These are phyloP conservation scores for Alloteropsis semialata DNA, from an alignment of 176 grass and related monocot genomes.

Conservation along the genomic window DNA sequence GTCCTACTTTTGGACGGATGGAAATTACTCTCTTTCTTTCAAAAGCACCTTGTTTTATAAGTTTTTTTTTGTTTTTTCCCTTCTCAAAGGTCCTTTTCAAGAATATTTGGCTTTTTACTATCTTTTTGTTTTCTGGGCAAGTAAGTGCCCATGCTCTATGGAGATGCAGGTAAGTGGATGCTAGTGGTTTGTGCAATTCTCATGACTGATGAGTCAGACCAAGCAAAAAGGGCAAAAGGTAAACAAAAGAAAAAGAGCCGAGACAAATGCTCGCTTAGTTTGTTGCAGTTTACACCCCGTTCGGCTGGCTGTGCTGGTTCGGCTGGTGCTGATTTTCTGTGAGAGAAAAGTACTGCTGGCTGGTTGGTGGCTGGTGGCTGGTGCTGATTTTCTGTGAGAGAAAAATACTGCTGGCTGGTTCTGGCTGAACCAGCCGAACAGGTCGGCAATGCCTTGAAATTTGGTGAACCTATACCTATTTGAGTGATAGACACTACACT, in stretches of 20 bases:
- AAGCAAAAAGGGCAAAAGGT: background rate
- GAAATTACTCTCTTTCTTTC: background rate
- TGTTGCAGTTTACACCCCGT: background rate
- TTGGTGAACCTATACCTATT: background rate
- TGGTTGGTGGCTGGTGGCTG: no score
- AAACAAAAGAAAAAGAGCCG: no score
- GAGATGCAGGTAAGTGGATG: background rate
- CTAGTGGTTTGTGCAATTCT: background rate
- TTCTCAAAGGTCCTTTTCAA: background rate
- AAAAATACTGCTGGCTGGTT: no score
- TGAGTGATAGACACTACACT: background rate
- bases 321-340: no score
- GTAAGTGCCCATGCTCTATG: background rate
- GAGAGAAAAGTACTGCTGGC: no score
- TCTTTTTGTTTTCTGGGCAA: background rate
- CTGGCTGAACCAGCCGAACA: no score
- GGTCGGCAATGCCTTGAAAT: background rate
- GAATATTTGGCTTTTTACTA: background rate
- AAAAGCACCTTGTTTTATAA: background rate
- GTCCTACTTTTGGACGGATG: slow-evolving; percentile 11
- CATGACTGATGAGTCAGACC: background rate
- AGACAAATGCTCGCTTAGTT: background rate
- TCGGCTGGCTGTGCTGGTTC: no score
- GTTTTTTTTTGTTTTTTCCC: background rate
- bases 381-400: no score